Conservation (phyloP, 805 yeast genomes). For the Sugiyamaella valdiviana region DNA sequence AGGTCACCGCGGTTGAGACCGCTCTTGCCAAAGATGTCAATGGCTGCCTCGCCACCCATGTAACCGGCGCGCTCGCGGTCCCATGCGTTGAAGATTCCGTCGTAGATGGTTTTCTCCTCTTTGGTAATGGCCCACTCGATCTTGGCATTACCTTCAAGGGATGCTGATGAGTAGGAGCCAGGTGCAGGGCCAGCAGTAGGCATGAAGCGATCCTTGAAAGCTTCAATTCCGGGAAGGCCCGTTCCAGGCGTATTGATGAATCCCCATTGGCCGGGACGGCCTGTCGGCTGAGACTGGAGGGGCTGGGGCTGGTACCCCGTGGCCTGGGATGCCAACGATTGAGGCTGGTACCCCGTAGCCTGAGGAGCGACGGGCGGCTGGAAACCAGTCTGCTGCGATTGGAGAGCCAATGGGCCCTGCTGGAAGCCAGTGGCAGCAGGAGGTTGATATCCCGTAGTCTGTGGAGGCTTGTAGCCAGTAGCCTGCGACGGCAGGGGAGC, state of each 20-base stretch:
- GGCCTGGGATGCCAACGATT: conserved; percentile 30
- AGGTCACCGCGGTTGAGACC: conserved; percentile 81
- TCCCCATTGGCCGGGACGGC: conserved; percentile 77
- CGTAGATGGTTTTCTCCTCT: conserved; percentile 81
- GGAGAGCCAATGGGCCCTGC: neutral
- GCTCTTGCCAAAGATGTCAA: conserved; percentile 81
- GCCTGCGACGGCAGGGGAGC: conserved; percentile 29
- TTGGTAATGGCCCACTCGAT: conserved; percentile 80
- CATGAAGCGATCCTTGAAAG: conserved; percentile 59
- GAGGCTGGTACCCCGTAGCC: conserved; percentile 24
- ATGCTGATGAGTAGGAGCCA: conserved; percentile 27
- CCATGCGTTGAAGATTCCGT: conserved; percentile 83
- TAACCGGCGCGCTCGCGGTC: conserved; percentile 62
- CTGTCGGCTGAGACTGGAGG: conserved; percentile 43
- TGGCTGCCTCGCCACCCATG: conserved; percentile 75
- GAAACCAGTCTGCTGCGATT: neutral
- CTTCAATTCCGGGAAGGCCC: conserved; percentile 63
- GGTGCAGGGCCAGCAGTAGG: conserved; percentile 33
- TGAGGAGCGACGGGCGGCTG: conserved; percentile 16
- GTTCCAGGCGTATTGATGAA: conserved; percentile 63
- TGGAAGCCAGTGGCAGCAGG: conserved; percentile 21
- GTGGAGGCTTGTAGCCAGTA: conserved; percentile 26
- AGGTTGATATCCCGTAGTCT: conserved; percentile 34
- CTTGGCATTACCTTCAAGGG: conserved; percentile 41
- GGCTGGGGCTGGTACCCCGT: conserved; percentile 28